A percentile compares a stretch with the other conserved stretches of the same genome.
phyloP scores from a whole-genome alignment of 2,329 filamentous ascomycete genomes.

The Penicillium rolfsii region DNA sequence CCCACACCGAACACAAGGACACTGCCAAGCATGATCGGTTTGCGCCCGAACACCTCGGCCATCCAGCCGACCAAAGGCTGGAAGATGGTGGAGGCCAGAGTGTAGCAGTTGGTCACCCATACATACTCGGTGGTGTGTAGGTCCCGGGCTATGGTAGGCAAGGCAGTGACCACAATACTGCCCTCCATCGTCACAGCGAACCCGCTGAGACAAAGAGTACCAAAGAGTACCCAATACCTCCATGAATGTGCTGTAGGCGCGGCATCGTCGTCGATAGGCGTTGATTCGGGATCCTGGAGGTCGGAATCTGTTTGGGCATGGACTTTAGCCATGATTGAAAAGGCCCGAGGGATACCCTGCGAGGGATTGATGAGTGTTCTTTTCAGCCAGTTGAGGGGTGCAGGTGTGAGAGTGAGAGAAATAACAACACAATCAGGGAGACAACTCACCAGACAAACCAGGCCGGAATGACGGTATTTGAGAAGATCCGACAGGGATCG shows the following conservation, averaged over 20 bases:
- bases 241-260: not conserved
- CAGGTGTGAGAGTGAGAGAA: not conserved
- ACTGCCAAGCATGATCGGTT: conserved; percentile 43
- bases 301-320: not conserved
- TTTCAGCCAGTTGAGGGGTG: not conserved
- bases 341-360: not conserved
- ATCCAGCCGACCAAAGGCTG: conserved; percentile 13
- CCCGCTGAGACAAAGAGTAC: conserved; percentile 15
- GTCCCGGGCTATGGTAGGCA: conserved; percentile 15
- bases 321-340: not conserved
- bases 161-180: conserved; percentile 14
- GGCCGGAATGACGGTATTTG: not conserved
- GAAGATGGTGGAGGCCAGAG: conserved; percentile 9
- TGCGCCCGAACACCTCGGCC: conserved; percentile 46
- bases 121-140: conserved; percentile 13
- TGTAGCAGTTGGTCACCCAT: conserved; percentile 16
- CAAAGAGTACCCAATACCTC: conserved; percentile 11
- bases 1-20: conserved; percentile 50
- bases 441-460: not conserved
- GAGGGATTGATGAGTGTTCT: not conserved
- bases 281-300: not conserved
- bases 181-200: conserved; percentile 17
- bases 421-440: not conserved
- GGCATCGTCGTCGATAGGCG: not conserved
- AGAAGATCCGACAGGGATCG: not conserved